These are phyloP conservation scores for Pseudogymnoascus sp. DNA, from an alignment of 2,329 filamentous ascomycete species.

Conservation along the genomic window DNA sequence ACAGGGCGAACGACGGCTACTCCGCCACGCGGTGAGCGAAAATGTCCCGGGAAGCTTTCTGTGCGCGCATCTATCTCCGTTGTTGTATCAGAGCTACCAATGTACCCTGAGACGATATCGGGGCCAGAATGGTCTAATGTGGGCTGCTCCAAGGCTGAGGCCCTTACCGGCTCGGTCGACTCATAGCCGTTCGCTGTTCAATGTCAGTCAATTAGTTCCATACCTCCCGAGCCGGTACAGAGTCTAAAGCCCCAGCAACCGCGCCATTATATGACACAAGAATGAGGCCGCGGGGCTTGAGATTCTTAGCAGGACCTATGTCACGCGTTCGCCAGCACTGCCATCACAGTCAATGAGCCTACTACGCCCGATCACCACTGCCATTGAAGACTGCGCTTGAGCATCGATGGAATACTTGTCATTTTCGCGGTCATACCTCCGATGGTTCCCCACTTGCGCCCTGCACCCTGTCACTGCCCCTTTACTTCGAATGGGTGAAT, in stretches of 20 bases:
- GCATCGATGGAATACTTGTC: too few species aligned
- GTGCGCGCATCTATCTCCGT: not conserved
- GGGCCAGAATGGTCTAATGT: not conserved
- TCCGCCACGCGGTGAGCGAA: not conserved
- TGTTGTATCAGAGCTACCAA: not conserved
- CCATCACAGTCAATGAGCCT: not conserved
- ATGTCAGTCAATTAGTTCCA: not conserved
- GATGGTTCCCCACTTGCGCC: not conserved
- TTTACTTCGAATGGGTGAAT: not conserved
- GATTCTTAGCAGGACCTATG: not conserved
- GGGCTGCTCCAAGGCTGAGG: not conserved
- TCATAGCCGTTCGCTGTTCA: not conserved
- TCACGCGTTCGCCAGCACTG: not conserved
- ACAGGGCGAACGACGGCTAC: not conserved
- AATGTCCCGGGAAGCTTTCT: not conserved
- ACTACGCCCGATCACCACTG: not conserved
- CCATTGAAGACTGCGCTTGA: not conserved
- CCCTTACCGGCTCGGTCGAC: not conserved
- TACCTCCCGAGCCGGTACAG: not conserved
- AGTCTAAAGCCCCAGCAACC: not conserved
- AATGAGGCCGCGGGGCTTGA: not conserved
- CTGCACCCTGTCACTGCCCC: not conserved
- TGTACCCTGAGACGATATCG: not conserved
- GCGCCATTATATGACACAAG: not conserved
- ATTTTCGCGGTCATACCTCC: not conserved